Conservation (phyloP, 768 basidiomycete genomes). For the Gymnopilus junonius region DNA sequence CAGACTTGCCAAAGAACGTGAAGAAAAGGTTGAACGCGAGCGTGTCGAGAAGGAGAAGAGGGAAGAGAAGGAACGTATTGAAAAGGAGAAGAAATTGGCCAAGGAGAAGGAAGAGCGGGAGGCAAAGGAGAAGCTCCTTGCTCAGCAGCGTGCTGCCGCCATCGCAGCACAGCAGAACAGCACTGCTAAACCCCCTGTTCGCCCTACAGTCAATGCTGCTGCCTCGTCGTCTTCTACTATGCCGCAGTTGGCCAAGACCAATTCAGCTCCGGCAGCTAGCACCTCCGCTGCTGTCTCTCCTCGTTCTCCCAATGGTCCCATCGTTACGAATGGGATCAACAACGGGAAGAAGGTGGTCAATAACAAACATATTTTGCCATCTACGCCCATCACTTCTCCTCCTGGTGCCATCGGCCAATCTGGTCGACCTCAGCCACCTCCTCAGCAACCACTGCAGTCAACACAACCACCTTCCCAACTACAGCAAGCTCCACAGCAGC, state of each 20-base stretch:
- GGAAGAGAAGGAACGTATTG: conserved; percentile 45
- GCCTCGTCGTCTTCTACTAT: conserved; percentile 44
- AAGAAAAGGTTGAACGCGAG: conserved; percentile 55
- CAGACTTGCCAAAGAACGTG: conserved; percentile 65
- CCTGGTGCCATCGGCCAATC: conserved; percentile 34
- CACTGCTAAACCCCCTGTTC: conserved; percentile 48
- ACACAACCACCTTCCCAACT: conserved; percentile 40
- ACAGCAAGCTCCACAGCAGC: conserved; percentile 34
- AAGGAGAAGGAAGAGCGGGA: conserved; percentile 37
- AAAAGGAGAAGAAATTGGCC: conserved; percentile 40
- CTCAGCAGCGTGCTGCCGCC: conserved; percentile 53
- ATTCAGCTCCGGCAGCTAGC: conserved; percentile 45
- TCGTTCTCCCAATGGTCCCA: conserved; percentile 38
- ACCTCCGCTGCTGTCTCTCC: conserved; percentile 41
- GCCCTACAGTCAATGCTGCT: conserved; percentile 44
- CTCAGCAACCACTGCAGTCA: conserved; percentile 34
- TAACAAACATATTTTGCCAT: conserved; percentile 35
- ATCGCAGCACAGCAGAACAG: conserved; percentile 27
- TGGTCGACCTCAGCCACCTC: conserved; percentile 39
- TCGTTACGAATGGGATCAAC: conserved; percentile 30
- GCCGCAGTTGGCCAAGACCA: conserved; percentile 24
- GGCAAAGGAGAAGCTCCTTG: conserved; percentile 34
- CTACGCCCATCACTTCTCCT: conserved; percentile 10
- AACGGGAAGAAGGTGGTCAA: conserved; percentile 65
- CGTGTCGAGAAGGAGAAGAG: conserved; percentile 46